These are phyloP conservation scores for Apiotrichum sp. DNA, from an alignment of 1,284 basidiomycete genomes.

Conservation along the genomic window DNA sequence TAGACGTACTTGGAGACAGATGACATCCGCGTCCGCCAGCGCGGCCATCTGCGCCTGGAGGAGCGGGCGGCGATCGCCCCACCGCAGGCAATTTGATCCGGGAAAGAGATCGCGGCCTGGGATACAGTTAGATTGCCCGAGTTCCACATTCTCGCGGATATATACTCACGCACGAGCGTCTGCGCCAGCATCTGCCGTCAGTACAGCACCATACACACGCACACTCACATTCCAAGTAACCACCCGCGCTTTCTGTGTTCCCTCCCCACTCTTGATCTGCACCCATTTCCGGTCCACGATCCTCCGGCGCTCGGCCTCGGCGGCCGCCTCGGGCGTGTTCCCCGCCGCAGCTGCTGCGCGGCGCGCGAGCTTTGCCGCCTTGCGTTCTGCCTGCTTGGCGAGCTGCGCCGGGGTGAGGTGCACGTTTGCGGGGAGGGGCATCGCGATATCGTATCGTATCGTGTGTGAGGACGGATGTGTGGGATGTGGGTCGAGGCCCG, in stretches of 20 bases:
- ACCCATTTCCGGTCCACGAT: conserved; percentile 40
- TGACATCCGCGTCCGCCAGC: conserved; percentile 59
- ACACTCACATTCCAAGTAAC: conserved; percentile 51
- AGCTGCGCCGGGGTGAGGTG: conserved; percentile 39
- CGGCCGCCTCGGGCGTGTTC: background rate
- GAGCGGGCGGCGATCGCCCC: conserved; percentile 64
- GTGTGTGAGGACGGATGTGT: background rate
- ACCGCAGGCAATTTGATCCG: conserved; percentile 67
- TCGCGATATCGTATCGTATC: conserved; percentile 2
- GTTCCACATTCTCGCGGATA: background rate
- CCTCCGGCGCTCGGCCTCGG: conserved; percentile 23
- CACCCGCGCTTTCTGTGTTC: conserved; percentile 63
- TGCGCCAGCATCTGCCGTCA: conserved; percentile 52
- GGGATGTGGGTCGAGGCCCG: too few species aligned
- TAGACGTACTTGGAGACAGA: conserved; percentile 70
- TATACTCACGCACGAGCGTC: conserved; percentile 44
- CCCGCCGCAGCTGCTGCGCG: conserved; percentile 20
- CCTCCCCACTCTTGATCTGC: conserved; percentile 49
- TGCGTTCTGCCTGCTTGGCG: conserved; percentile 35
- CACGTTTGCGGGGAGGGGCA: conserved; percentile 1
- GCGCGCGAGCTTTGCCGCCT: conserved; percentile 40
- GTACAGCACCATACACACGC: background rate
- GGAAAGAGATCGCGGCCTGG: conserved; percentile 78
- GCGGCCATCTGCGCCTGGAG: conserved; percentile 63
- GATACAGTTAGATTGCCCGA: too few species aligned